These are phyloP conservation scores for Populus nigra DNA, from an alignment of 345 rosid species.

Conservation along the genomic window DNA sequence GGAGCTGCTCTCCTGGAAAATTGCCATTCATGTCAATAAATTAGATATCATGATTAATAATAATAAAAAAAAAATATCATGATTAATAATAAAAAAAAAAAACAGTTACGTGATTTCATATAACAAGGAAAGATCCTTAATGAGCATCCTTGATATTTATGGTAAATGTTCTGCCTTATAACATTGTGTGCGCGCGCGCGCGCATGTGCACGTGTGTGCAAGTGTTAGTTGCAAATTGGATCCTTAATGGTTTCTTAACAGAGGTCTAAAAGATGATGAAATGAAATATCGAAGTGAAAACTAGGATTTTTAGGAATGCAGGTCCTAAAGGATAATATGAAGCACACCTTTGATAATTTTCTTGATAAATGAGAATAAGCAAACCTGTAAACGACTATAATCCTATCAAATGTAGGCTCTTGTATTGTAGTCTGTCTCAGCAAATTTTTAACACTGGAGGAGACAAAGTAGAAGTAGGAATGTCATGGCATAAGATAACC, in stretches of 20 bases:
- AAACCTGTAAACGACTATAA: conserved; percentile 89
- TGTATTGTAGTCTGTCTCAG: conserved; percentile 74
- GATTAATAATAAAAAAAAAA: background rate
- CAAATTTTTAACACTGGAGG: conserved; percentile 56
- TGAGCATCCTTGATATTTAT: background rate
- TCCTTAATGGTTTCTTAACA: background rate
- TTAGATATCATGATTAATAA: background rate
- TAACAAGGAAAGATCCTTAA: no score
- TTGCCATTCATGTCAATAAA: background rate
- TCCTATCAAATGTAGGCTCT: conserved; percentile 93
- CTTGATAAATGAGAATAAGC: conserved; percentile 1
- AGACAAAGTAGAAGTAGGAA: conserved; percentile 15
- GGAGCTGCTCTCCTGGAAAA: conserved; percentile 60
- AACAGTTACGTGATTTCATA: background rate
- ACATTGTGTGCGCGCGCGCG: background rate
- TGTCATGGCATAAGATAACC: conserved; percentile 7
- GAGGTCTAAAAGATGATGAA: background rate
- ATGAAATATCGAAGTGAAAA: background rate
- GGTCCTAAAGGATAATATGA: background rate
- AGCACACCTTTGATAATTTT: background rate
- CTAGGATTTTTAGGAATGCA: background rate
- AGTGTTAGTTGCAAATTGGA: background rate
- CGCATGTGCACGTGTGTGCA: background rate
- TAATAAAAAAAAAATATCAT: background rate
- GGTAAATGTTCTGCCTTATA: background rate